Percentiles rank a stretch among this genome's conserved stretches.
These are phyloP conservation scores for Tetrapisispora phaffii DNA, from an alignment of 805 yeast genomes.

Conservation along the genomic window DNA sequence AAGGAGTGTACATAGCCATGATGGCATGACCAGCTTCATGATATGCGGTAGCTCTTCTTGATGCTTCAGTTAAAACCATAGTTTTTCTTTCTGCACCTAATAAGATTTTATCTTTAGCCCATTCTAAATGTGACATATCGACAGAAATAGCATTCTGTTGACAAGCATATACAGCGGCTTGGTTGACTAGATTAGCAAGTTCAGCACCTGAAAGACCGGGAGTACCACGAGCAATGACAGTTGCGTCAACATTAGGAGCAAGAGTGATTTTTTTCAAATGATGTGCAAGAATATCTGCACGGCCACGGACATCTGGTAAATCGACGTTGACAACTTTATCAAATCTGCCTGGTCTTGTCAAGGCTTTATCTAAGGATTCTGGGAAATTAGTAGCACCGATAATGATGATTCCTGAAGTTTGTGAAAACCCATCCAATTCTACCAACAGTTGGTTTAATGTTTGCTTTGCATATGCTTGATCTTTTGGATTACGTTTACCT, in stretches of 20 bases:
- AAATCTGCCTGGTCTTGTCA: conserved; percentile 96
- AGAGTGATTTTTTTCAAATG: conserved; percentile 88
- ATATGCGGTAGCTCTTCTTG: conserved; percentile 87
- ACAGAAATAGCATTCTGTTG: conserved; percentile 86
- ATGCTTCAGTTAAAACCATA: conserved; percentile 94
- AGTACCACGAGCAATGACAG: conserved; percentile 89
- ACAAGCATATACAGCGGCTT: conserved; percentile 96
- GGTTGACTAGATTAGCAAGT: conserved; percentile 87
- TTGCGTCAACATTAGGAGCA: conserved; percentile 76
- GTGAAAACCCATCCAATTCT: conserved; percentile 92
- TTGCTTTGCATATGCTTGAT: conserved; percentile 96
- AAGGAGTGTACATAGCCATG: conserved; percentile 89
- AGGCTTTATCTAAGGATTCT: conserved; percentile 89
- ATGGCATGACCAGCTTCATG: conserved; percentile 99
- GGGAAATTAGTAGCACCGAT: conserved; percentile 99
- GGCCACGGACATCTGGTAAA: conserved; percentile 95
- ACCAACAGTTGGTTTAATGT: conserved; percentile 92
- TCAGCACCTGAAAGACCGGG: conserved; percentile 99
- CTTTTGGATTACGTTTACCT: conserved; percentile 93
- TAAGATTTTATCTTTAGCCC: conserved; percentile 97
- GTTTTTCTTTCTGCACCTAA: conserved; percentile 98
- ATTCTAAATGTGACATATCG: conserved; percentile 84
- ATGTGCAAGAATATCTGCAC: conserved; percentile 82
- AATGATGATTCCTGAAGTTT: conserved; percentile 84
- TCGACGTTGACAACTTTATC: conserved; percentile 93